Evolutionary conservation across 1,284 basidiomycete genomes (phyloP).

Genomic region (Ganoderma lucidum): DNA sequence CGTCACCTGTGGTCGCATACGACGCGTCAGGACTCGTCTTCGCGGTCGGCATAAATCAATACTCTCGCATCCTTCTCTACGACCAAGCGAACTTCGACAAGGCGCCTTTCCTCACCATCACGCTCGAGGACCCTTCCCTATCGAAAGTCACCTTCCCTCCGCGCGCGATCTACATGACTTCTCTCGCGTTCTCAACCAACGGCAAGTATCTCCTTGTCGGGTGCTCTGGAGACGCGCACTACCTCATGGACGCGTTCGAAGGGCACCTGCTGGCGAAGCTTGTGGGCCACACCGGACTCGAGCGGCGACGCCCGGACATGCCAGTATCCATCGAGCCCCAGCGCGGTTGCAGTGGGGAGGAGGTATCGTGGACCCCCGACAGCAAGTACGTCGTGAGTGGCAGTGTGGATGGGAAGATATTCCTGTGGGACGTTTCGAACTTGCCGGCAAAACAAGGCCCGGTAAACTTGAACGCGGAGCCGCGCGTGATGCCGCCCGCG

Average conservation of each 20-base stretch:
- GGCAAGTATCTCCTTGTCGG: slow-evolving; percentile 93
- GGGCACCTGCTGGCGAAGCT: slow-evolving; percentile 85
- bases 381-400: slow-evolving; percentile 87
- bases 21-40: slow-evolving; percentile 92
- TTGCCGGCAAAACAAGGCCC: slow-evolving; percentile 58
- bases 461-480: slow-evolving; percentile 60
- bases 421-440: slow-evolving; percentile 82
- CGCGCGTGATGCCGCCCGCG: slow-evolving; percentile 63
- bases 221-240: slow-evolving; percentile 93
- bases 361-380: slow-evolving; percentile 92
- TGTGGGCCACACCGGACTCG: slow-evolving; percentile 83
- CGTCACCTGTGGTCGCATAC: slow-evolving; percentile 87
- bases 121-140: slow-evolving; percentile 84
- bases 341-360: slow-evolving; percentile 87
- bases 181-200: slow-evolving; percentile 88
- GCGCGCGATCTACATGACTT: slow-evolving; percentile 91
- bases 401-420: slow-evolving; percentile 82
- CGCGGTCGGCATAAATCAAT: slow-evolving; percentile 90
- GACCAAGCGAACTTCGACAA: slow-evolving; percentile 91
- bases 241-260: slow-evolving; percentile 90
- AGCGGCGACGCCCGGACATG: slow-evolving; percentile 64
- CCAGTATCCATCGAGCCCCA: slow-evolving; percentile 71
- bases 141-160: slow-evolving; percentile 81
- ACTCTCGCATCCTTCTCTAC: slow-evolving; percentile 88
- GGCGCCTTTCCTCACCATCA: slow-evolving; percentile 87